These are phyloP conservation scores for Oryza punctata DNA, from an alignment of 176 grass and related monocot species.

Conservation along the genomic window DNA sequence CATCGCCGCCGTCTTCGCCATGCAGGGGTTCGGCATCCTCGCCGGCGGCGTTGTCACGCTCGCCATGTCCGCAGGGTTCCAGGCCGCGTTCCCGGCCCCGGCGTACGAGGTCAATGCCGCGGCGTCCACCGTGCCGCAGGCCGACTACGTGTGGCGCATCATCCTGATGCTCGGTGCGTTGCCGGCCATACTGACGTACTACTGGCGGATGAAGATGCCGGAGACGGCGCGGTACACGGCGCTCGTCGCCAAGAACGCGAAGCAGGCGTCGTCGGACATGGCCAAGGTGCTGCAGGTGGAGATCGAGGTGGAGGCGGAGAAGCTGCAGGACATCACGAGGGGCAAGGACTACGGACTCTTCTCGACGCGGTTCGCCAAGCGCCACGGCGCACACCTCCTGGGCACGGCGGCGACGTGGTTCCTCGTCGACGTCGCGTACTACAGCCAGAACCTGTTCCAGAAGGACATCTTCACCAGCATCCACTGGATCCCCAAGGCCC, in stretches of 20 bases:
- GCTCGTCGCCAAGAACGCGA: conserved; percentile 53
- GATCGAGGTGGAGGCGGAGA: conserved; percentile 44
- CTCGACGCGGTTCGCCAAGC: conserved; percentile 44
- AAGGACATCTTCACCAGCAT: conserved; percentile 53
- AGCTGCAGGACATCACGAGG: neutral
- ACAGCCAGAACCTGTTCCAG: conserved; percentile 64
- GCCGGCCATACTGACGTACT: conserved; percentile 55
- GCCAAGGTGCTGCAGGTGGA: conserved; percentile 59
- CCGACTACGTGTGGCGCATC: conserved; percentile 68
- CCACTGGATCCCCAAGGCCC: conserved; percentile 44
- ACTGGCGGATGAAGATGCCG: conserved; percentile 78
- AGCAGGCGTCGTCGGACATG: conserved; percentile 66
- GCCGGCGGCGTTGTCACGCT: conserved; percentile 61
- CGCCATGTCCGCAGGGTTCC: conserved; percentile 55
- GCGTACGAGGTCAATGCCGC: conserved; percentile 34
- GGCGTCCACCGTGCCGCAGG: conserved; percentile 42
- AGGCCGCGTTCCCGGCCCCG: conserved; percentile 31
- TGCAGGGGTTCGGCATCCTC: conserved; percentile 89
- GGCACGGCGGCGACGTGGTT: conserved; percentile 61
- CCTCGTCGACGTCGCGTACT: conserved; percentile 47
- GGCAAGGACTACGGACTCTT: conserved; percentile 51
- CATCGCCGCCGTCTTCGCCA: conserved; percentile 89
- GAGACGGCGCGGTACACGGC: conserved; percentile 82
- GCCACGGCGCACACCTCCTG: conserved; percentile 57
- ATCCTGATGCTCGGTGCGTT: conserved; percentile 64